These are phyloP conservation scores for Capronia americana DNA, from an alignment of 2,329 filamentous ascomycete genomes.

Conservation along the genomic window DNA sequence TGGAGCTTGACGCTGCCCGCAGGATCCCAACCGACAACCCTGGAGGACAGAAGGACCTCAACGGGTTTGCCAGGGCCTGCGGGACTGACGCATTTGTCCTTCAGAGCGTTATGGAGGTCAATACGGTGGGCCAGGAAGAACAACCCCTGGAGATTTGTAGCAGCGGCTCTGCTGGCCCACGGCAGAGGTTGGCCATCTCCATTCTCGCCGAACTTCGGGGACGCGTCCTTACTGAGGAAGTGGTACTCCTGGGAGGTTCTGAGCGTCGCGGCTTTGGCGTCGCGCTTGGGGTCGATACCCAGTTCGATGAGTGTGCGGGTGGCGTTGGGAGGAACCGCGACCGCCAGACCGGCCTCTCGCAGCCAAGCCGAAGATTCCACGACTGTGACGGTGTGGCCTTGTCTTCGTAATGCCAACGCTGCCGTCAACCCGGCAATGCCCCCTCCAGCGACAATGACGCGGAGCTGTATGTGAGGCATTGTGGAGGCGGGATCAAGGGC, in stretches of 20 bases:
- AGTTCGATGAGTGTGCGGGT: conserved; percentile 37
- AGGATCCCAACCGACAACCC: conserved; percentile 14
- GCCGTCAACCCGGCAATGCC: conserved; percentile 46
- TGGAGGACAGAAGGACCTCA: conserved; percentile 42
- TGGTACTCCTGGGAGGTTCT: conserved; percentile 13
- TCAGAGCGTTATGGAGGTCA: conserved; percentile 38
- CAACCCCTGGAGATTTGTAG: not conserved
- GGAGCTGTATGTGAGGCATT: conserved; percentile 8
- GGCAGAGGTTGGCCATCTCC: conserved; percentile 1
- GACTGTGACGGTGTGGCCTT: conserved; percentile 57
- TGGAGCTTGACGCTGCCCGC: conserved; percentile 40
- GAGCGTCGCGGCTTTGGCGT: conserved; percentile 13
- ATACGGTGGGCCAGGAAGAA: conserved; percentile 45
- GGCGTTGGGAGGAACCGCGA: conserved; percentile 43
- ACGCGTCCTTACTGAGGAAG: conserved; percentile 28
- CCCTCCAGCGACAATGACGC: conserved; percentile 42
- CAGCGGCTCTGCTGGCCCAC: not conserved
- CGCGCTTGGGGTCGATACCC: conserved; percentile 34
- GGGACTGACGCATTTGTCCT: conserved; percentile 5
- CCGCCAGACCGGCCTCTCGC: conserved; percentile 43
- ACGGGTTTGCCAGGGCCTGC: conserved; percentile 9
- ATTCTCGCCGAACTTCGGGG: conserved; percentile 4
- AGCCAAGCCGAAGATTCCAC: conserved; percentile 42
- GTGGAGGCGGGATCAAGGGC: not conserved
- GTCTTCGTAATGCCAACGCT: conserved; percentile 59